These are phyloP conservation scores for Cladorrhinum sp. DNA, from an alignment of 2,329 filamentous ascomycete genomes.

Conservation along the genomic window DNA sequence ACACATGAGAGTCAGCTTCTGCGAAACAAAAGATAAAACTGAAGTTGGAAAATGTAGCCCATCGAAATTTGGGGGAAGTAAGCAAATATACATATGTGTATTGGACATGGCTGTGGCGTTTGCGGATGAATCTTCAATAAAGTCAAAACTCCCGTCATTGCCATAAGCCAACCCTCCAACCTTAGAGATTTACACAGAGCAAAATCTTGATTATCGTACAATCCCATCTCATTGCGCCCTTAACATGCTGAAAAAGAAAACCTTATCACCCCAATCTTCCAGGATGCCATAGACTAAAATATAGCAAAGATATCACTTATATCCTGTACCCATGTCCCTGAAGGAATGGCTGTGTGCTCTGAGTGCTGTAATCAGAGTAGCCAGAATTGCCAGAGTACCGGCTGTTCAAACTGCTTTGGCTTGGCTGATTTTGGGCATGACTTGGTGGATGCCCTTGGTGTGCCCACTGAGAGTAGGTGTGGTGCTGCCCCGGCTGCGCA, in stretches of 20 bases:
- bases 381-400: slow-evolving; percentile 5
- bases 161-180: neutral
- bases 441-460: slow-evolving; percentile 5
- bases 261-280: too few relatives aligned
- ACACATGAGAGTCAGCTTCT: too few relatives aligned
- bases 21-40: too few relatives aligned
- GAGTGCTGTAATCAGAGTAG: slow-evolving; percentile 13
- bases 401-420: slow-evolving; percentile 19
- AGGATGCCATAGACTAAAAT: neutral
- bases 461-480: slow-evolving; percentile 4
- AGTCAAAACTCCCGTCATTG: neutral
- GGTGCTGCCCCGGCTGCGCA: neutral
- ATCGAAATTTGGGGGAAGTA: too few relatives aligned
- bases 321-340: neutral
- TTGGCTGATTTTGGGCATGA: slow-evolving; percentile 9
- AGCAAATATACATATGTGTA: too few relatives aligned
- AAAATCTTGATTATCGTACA: neutral
- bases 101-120: too few relatives aligned
- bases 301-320: neutral
- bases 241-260: neutral
- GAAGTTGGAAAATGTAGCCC: too few relatives aligned
- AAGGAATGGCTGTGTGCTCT: slow-evolving; percentile 20
- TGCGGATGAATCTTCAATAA: too few relatives aligned
- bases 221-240: neutral
- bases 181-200: neutral